Evolutionary conservation across 495 filamentous ascomycete genomes (phyloP), one percentile per base, ranked within the genome.

Genomic region (Annulohypoxylon bovei): DNA sequence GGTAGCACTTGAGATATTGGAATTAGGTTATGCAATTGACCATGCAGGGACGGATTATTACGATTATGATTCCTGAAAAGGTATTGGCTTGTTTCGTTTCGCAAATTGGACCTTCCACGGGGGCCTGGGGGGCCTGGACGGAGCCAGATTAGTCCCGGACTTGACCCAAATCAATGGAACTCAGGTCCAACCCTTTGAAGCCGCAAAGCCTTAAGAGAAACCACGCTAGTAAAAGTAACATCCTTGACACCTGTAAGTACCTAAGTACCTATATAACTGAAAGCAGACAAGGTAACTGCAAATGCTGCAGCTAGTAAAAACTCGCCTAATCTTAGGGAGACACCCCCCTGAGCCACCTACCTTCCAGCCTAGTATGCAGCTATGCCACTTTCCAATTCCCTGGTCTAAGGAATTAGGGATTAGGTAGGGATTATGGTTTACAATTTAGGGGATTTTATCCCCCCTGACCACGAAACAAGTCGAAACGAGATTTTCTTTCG

Each of bases 161-260:
- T 56, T 58, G 66, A 65, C 70, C 70, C 70, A 73, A 73, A 73
- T 70, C 65, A 66, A 66, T 70, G 70, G 70, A 67, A 66, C 66
- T 54, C 66, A 63, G 28, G 49, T 33, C 49, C 28, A 16, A 30
- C 22, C 22, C 44, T 25, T 52, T 28, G 27, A 33, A 73, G 66
- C 70, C 66, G 65, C 44, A 73, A 60, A 62, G 67, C 49, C 49
- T 53, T 53, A 33, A 33, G 28, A 18, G 49, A 53, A 30, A 33
- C 49, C 28, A 32, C 49, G 46, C 49, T 53, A 32, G 42, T 18
- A 35, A 4, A 35, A 14, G 6, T 40, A 40, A 11, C 37, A n/a
- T 40, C 42, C 47, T 27, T 23, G 44, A n/a, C n/a, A n/a, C n/a
- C n/a, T n/a, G 44, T 12, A 53, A 53, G 25, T 53, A 53, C 2